Base-by-base conservation (phyloP, 148 eudicot genomes). In the Nepenthes mirabilis region DNA sequence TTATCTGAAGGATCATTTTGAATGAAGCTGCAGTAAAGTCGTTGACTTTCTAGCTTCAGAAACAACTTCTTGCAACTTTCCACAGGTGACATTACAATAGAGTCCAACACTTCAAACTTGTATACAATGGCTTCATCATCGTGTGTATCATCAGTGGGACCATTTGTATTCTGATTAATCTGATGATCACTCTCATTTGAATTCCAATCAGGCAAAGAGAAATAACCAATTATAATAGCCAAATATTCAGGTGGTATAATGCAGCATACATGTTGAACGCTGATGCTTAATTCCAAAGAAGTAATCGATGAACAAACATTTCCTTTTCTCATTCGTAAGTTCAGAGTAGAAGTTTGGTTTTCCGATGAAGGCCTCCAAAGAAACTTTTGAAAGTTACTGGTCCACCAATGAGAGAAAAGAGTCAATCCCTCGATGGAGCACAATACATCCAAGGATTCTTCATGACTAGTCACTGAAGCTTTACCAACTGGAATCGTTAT, bases 181-280 rank as follows among this genome's bases (percentile, higher is more conserved):
- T 60, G 53, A 36, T 50, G 65, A 60, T 62, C 65, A 61, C 59
- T 64, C 13, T 63, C 67, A 57, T 60, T 35, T 58, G 73, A 57
- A 37, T 57, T 71, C 96, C 95, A 89, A 68, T 82, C 95, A 60
- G 89, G 77, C 68, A 81, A 74, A 53, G 83, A 72, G 57, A 93
- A 93, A 59, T 93, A 93, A 66, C 97, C 99, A 61, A 89, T 82
- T 33, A 93, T 45, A 58, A 86, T 61, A 10, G 91, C 81, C 58
- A 93, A 65, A 68, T 80, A 86, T 8, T 89, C 95, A 56, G 99
- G 84, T 43, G 83, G 82, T 70, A 93, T 64, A 64, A 71, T 65
- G 75, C 99, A 93, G 58, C 86, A 75, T 9, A 89, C 97, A 75
- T 93, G 84, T 67, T 86, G 91, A 74, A 82, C 60, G 36, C 94